A percentile compares a stretch with the other conserved stretches of the same genome.
Evolutionary conservation across 108 stramenopile species (phyloP).

Genomic region (Pseudonitzschia delicatissima): DNA sequence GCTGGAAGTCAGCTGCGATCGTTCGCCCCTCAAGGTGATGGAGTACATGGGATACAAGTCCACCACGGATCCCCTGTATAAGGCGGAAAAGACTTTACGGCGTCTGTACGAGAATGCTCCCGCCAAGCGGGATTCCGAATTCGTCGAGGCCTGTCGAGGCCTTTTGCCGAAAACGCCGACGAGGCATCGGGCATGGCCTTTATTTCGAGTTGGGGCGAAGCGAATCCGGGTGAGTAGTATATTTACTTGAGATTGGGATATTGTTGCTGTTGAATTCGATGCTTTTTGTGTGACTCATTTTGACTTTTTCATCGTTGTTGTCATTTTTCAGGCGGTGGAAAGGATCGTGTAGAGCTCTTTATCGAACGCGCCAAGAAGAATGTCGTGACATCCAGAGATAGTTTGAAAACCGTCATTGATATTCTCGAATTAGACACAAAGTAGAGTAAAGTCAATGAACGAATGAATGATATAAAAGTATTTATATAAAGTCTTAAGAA

Average conservation of each 20-base stretch:
- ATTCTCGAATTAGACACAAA: slow-evolving; percentile 40
- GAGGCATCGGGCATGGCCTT: slow-evolving; percentile 76
- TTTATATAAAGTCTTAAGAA: neutral
- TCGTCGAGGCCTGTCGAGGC: slow-evolving; percentile 67
- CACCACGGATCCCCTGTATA: slow-evolving; percentile 72
- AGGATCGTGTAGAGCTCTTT: slow-evolving; percentile 72
- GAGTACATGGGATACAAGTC: slow-evolving; percentile 76
- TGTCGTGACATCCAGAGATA: slow-evolving; percentile 55
- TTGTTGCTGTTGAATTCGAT: neutral
- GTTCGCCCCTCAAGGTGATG: slow-evolving; percentile 78
- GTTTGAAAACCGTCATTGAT: slow-evolving; percentile 55
- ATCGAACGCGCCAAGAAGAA: slow-evolving; percentile 83
- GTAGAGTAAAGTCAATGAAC: neutral
- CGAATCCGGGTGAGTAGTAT: slow-evolving; percentile 50
- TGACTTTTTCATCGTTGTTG: neutral
- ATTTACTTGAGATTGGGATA: slow-evolving; percentile 12
- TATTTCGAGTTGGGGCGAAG: slow-evolving; percentile 82
- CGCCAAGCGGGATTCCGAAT: slow-evolving; percentile 47
- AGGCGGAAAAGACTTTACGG: slow-evolving; percentile 65
- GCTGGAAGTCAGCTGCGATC: slow-evolving; percentile 54
- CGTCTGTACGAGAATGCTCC: slow-evolving; percentile 60
- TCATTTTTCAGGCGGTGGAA: slow-evolving; percentile 48
- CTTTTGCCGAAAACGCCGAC: slow-evolving; percentile 54
- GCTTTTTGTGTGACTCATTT: neutral
- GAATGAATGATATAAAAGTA: neutral